Evolutionary conservation across 345 rosid genomes (phyloP), one percentile per base, ranked within the genome.

Genomic region (Eutrema heterophyllum): DNA sequence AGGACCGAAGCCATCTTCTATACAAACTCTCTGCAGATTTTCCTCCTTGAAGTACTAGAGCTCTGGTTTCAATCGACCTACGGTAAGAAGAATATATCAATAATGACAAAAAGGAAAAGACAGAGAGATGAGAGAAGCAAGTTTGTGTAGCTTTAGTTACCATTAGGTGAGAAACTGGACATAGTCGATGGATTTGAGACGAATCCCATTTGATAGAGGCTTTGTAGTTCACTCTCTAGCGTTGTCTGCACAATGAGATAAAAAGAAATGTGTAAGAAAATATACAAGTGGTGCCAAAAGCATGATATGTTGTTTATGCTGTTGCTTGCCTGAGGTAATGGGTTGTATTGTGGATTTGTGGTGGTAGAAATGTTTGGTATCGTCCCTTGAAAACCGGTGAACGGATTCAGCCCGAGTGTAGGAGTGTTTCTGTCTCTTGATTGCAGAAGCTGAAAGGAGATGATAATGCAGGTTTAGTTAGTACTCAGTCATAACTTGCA

Each of bases 31-130:
- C 62, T 41, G 41, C 61, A 64, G 26, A 29, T 67, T 44, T 41
- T 72, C 33, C 33, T 46, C 64, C 61, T 62, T 57, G 9, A 76
- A 46, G 43, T 67, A 41, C 83, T 79, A 88, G 32, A 83, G 87
- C 87, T 87, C 88, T n/a, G 89, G 80, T 81, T 90, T 92, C 83
- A 88, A 71, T 59, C 83, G 83, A 64, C 87, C 93, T 84, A 45
- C 8, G 29, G 24, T 5, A 67, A 32, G 36, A 40, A 24, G 26
- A 29, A 10, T 33, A 72, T 30, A 63, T 60, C 12, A n/a, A 53
- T 45, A 24, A 14, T 30, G 27, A 57, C 63, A 9, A 13, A 53
- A 12, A 13, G 13, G 8, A 43, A 33, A 32, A 30, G 16, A n/a
- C 45, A 38, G 30, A 45, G 59, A 51, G n/a, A 29, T 24, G 15